Base-by-base conservation (phyloP, 2,329 filamentous ascomycete species). In the Pestalotiopsis sp. region DNA sequence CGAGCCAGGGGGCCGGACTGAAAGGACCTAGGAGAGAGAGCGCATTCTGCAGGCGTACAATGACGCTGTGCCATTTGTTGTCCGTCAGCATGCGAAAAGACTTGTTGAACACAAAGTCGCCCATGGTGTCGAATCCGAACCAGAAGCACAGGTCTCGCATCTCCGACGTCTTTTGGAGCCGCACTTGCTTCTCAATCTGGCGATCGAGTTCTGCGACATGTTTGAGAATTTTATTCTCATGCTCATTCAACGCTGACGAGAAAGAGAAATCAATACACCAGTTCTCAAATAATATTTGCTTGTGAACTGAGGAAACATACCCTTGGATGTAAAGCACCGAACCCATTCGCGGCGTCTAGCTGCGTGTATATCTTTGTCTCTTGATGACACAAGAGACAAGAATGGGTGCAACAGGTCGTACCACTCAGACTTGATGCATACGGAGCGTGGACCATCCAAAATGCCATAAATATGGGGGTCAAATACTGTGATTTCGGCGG, bases 21-120 rank as follows among this genome's bases (percentile, higher is more conserved):
- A 52, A n/a, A 6, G n/a, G 45, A 7, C 45, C 45, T 7, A 52
- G 3, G 5, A 52, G 45, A 17, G 17, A n/a, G n/a, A 52, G 45
- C 17, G 14, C 45, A n/a, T 52, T n/a, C 9, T 52, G 17, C 3
- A 52, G 17, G n/a, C n/a, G 17, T 3, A 17, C 38, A n/a, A 80
- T 71, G 4, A 75, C 74, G 39, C 72, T 67, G 39, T 78, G 77
- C 75, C 75, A 78, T 25, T 74, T 52, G 31, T 74, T 65, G 31
- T 74, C 64, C 1, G 66, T 64, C 36, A 80, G 70, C 77, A 81
- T 80, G 31, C 75, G 71, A 67, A 82, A 82, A 0, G 78, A 76
- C 68, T 78, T 66, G 56, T 38, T 61, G 39, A 69, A 66, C 3
- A 69, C 38, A 3, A 67, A 61, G 17, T 69, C 41, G 20, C 69